Evolutionary conservation across 2,329 filamentous ascomycete species (phyloP), one percentile per base, ranked within the genome.

Genomic region (Aspergillus pseudoviridinutans): DNA sequence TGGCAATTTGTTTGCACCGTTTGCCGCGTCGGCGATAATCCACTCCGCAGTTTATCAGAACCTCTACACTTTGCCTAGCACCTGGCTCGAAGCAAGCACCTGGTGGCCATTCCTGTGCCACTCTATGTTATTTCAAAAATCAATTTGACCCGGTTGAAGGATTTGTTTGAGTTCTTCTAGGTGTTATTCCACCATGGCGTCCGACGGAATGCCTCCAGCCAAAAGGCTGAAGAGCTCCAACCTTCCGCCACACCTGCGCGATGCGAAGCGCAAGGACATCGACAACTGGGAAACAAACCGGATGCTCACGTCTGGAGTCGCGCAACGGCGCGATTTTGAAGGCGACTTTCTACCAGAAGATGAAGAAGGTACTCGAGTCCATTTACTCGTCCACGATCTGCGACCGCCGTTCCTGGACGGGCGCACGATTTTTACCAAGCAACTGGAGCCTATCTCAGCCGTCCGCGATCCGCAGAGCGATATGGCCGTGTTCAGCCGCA

Each of bases 201-300:
- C 70, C 55, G 63, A 72, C 55, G 73, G 73, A 28, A 65, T 64
- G 61, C 73, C 73, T 32, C 73, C 73, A 49, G 71, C 72, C 62
- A 76, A 76, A 64, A 64, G 72, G 66, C 73, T 67, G 58, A 76
- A 75, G 60, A 71, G 67, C 62, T 68, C 68, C 55, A 71, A 73
- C 51, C 66, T 74, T 14, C 72, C 72, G 49, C 60, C 66, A 54
- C 66, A 68, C 50, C 64, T 75, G 14, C 73, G 72, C 63, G 72
- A 76, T 60, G 73, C 73, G 75, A 90, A 92, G 66, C 91, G 96
- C 73, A 92, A 90, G 71, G 94, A 99, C 70, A 92, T 94, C 47
- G 94, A 99, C 75, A 93, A 92, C 0, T 99, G 94, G 94, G 95
- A 99, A 75, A 94, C 93, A 17, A 99, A 99, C 73, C 90, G 94